Percentiles rank a stretch among this genome's conserved stretches.
These are phyloP conservation scores for Pyrenochaeta sp. DNA, from an alignment of 2,329 filamentous ascomycete genomes.

Conservation along the genomic window DNA sequence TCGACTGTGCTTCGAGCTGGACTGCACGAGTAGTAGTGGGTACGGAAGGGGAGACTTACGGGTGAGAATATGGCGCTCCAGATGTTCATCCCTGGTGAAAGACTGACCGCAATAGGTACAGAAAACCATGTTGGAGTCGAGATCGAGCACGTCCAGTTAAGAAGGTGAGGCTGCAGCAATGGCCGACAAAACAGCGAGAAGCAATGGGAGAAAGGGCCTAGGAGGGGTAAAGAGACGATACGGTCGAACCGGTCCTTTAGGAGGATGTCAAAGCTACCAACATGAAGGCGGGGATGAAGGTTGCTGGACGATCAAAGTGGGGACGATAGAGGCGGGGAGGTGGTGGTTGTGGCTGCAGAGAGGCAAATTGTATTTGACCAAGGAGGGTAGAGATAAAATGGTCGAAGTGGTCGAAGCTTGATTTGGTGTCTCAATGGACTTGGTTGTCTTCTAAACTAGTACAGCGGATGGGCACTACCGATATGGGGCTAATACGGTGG, in stretches of 20 bases:
- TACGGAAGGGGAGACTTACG: conserved; percentile 48
- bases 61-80: conserved; percentile 62
- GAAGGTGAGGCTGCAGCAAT: conserved; percentile 4
- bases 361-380: conserved; percentile 14
- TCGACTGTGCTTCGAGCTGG: not conserved
- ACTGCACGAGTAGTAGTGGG: not conserved
- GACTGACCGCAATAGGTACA: conserved; percentile 64
- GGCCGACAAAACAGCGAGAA: not conserved
- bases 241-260: conserved; percentile 20
- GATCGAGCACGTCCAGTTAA: conserved; percentile 3
- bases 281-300: conserved; percentile 20
- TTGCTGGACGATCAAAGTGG: conserved; percentile 5
- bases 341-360: conserved; percentile 20
- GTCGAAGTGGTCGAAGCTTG: conserved; percentile 23
- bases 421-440: conserved; percentile 20
- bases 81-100: conserved; percentile 62
- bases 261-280: conserved; percentile 15
- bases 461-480: conserved; percentile 24
- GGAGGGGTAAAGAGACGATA: conserved; percentile 9
- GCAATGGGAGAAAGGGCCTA: not conserved
- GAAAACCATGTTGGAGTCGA: conserved; percentile 57
- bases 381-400: conserved; percentile 14
- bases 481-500: conserved; percentile 26
- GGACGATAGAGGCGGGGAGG: conserved; percentile 12
- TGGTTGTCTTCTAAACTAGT: conserved; percentile 17